These are phyloP conservation scores for Metschnikowia arizonensis DNA, from an alignment of 805 yeast genomes.

Conservation along the genomic window DNA sequence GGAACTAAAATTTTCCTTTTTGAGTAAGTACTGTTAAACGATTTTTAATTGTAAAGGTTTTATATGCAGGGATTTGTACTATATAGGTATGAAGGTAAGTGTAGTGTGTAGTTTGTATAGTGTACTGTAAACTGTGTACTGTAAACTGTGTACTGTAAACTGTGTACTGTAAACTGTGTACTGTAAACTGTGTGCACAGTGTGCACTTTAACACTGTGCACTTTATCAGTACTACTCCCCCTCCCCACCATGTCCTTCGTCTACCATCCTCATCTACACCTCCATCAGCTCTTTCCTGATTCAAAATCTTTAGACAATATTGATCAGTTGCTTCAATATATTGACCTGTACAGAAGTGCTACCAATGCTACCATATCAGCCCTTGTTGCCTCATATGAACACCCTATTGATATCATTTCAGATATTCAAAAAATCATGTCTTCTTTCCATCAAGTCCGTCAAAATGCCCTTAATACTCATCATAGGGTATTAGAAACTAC, in stretches of 20 bases:
- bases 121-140: too few relatives aligned
- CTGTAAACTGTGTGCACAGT: too few relatives aligned
- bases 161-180: too few relatives aligned
- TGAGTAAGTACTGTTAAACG: conserved; percentile 4
- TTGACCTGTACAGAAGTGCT: conserved; percentile 36
- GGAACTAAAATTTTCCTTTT: conserved; percentile 4
- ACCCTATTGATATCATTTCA: conserved; percentile 19
- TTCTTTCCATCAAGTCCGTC: conserved; percentile 46
- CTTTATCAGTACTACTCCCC: too few relatives aligned
- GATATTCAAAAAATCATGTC: conserved; percentile 41
- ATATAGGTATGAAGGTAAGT: too few relatives aligned
- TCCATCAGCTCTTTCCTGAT: conserved; percentile 15
- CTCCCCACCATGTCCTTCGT: conserved; percentile 17
- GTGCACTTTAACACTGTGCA: too few relatives aligned
- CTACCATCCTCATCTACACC: conserved; percentile 18
- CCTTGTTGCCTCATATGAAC: conserved; percentile 34
- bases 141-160: too few relatives aligned
- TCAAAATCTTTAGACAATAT: conserved; percentile 15
- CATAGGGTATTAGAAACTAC: conserved; percentile 65
- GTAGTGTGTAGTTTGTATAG: too few relatives aligned
- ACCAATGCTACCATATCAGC: conserved; percentile 44
- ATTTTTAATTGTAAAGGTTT: too few relatives aligned
- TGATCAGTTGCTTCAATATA: conserved; percentile 13
- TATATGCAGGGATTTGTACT: too few relatives aligned
- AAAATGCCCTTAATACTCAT: conserved; percentile 53